Conservation (phyloP, 441 rosid species). For the Gossypium schwendimanii region DNA sequence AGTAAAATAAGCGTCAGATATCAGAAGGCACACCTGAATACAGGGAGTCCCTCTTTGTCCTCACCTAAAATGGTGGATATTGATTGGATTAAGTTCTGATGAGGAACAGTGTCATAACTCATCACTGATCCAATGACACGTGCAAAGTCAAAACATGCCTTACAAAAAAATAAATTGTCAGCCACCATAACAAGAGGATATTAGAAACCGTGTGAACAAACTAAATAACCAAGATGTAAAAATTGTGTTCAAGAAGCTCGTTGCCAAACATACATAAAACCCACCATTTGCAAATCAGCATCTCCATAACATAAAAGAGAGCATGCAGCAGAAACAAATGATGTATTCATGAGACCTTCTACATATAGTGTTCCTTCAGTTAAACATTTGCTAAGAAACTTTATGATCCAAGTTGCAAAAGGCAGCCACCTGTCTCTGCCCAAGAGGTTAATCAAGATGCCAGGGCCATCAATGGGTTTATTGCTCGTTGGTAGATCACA, state of each 20-base stretch:
- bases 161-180: slow-evolving; percentile 49
- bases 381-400: slow-evolving; percentile 77
- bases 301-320: slow-evolving; percentile 75
- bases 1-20: background rate
- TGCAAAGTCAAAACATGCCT: slow-evolving; percentile 96
- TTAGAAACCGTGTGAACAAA: slow-evolving; percentile 18
- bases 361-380: slow-evolving; percentile 88
- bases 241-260: slow-evolving; percentile 16
- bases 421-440: slow-evolving; percentile 70
- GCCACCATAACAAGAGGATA: slow-evolving; percentile 25
- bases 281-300: slow-evolving; percentile 88
- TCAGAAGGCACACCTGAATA: slow-evolving; percentile 57
- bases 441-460: slow-evolving; percentile 57
- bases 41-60: slow-evolving; percentile 60
- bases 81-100: slow-evolving; percentile 66
- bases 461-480: slow-evolving; percentile 61
- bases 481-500: slow-evolving; percentile 62
- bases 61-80: slow-evolving; percentile 62
- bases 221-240: slow-evolving; percentile 9
- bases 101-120: slow-evolving; percentile 62
- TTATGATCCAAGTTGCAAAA: slow-evolving; percentile 74
- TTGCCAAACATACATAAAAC: slow-evolving; percentile 17
- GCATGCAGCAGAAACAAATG: slow-evolving; percentile 64
- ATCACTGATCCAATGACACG: slow-evolving; percentile 61
- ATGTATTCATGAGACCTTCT: slow-evolving; percentile 68